Percentiles rank a stretch among this genome's conserved stretches.
These are phyloP conservation scores for Dictyostelium capitatum DNA, from an alignment of 78 protist species.

Conservation along the genomic window DNA sequence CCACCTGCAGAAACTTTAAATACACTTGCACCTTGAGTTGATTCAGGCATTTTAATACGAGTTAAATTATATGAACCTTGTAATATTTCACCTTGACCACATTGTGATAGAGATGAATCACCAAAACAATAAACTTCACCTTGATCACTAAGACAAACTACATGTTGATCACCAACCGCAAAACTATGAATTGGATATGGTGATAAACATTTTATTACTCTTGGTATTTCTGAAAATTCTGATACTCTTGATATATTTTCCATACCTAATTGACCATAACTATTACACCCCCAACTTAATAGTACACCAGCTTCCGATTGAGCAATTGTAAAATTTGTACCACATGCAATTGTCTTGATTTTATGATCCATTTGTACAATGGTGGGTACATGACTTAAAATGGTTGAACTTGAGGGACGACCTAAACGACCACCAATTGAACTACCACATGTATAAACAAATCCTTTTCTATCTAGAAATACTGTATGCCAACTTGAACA, in stretches of 20 bases:
- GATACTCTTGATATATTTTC: not conserved
- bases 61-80: not conserved
- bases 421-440: not conserved
- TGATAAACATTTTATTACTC: not conserved
- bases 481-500: constrained; percentile 35
- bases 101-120: not conserved
- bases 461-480: not conserved
- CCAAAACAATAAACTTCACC: constrained; percentile 70
- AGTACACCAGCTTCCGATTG: not conserved
- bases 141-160: constrained; percentile 19
- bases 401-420: not conserved
- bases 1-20: constrained; percentile 66
- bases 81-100: constrained; percentile 36
- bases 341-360: constrained; percentile 24
- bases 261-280: not conserved
- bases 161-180: constrained; percentile 54
- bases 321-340: constrained; percentile 13
- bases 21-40: not conserved
- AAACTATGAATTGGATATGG: constrained; percentile 40
- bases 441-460: constrained; percentile 42
- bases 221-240: not conserved
- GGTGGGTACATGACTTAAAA: not conserved
- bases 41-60: not conserved
- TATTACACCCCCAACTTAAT: constrained; percentile 17
- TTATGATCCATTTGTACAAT: not conserved